Base-by-base conservation (phyloP, 305 asterid species). In the Rubia tinctorum region DNA sequence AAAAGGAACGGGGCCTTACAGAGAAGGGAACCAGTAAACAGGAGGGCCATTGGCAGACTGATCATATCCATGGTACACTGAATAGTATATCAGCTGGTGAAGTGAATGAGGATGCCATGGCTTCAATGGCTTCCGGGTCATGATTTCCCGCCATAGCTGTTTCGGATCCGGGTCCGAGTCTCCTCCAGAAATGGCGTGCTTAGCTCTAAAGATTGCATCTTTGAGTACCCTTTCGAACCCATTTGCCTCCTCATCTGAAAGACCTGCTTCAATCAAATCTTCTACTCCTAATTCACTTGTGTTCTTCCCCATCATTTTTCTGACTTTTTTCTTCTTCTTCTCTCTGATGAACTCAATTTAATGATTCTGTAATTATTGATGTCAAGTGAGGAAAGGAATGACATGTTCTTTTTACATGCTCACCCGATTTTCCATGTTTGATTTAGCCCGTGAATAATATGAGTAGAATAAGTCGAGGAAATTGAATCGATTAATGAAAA, bases 21-120 rank as follows among this genome's bases (percentile, higher is more conserved):
- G 84, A 0, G 97, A 89, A 79, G 98, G 98, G 81, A 89, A 91
- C 91, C 98, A 93, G 23, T 86, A 93, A 81, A 79, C 82, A 74
- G 98, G 96, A 72, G 89, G 96, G 23, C 94, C 97, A 78, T 79
- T 62, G 77, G 77, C 20, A 80, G 93, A 81, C 42, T 87, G 86
- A 53, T 88, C 82, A 18, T 78, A 81, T 61, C 79, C 43, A 76
- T 39, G 43, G 81, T 89, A 88, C 8, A 89, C 85, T 2, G 97
- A 81, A 77, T 83, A 83, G 88, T 88, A 93, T 76, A 91, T n/a
- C 60, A 93, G 95, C 80, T 82, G 96, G 65, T 93, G 98, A 27
- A 93, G 78, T 6, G 86, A 27, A 72, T 88, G 91, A 1, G 97
- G 98, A 72, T 91, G 89, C 77, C 79, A 79, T 53, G 97, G 96